Evolutionary conservation across 2,329 filamentous ascomycete species (phyloP).

Genomic region (Periconia sp.): DNA sequence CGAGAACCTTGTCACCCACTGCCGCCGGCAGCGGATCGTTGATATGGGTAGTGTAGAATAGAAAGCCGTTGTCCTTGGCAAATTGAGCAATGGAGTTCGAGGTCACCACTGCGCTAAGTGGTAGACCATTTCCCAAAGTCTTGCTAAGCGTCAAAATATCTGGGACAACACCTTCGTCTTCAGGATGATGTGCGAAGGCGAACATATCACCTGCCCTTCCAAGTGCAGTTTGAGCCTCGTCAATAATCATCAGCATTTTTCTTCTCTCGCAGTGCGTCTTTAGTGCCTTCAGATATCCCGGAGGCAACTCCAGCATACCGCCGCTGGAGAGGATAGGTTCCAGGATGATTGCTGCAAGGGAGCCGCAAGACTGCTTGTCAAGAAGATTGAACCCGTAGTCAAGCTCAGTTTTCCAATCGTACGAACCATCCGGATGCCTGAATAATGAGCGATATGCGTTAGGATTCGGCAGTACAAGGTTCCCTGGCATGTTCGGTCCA

Average conservation of each 20-base stretch:
- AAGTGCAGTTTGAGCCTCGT: slow-evolving; percentile 46
- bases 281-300: slow-evolving; percentile 64
- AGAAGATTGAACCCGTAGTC: slow-evolving; percentile 68
- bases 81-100: slow-evolving; percentile 59
- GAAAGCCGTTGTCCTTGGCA: slow-evolving; percentile 57
- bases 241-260: slow-evolving; percentile 44
- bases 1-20: slow-evolving; percentile 66
- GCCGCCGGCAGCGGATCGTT: slow-evolving; percentile 67
- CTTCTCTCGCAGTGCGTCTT: slow-evolving; percentile 49
- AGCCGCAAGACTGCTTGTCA: slow-evolving; percentile 65
- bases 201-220: slow-evolving; percentile 57
- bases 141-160: slow-evolving; percentile 68
- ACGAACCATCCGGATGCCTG: slow-evolving; percentile 62
- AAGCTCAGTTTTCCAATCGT: slow-evolving; percentile 71
- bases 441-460: slow-evolving; percentile 69
- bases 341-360: slow-evolving; percentile 67
- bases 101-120: slow-evolving; percentile 64
- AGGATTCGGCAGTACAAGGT: slow-evolving; percentile 64
- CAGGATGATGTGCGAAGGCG: slow-evolving; percentile 58
- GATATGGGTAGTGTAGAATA: slow-evolving; percentile 67
- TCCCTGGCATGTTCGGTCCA: slow-evolving; percentile 59
- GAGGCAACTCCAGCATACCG: slow-evolving; percentile 65
- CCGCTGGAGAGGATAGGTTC: slow-evolving; percentile 66
- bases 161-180: slow-evolving; percentile 49
- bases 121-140: slow-evolving; percentile 66